A percentile compares a stretch with the other conserved stretches of the same genome.
phyloP scores from a whole-genome alignment of 495 filamentous ascomycete genomes.

The Umbilicaria muhlenbergii region DNA sequence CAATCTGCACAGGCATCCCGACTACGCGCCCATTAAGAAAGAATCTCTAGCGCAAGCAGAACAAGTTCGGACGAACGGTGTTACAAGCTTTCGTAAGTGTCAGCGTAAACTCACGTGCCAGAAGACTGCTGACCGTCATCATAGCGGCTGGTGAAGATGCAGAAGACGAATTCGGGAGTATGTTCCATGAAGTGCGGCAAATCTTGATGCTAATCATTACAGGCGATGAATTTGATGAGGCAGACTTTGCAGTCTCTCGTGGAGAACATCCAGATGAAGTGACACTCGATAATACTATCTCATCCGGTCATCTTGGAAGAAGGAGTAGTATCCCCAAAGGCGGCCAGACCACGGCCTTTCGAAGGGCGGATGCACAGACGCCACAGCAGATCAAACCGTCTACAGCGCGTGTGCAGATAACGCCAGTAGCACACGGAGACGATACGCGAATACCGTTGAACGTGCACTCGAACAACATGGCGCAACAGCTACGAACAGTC shows the following conservation, averaged over 20 bases:
- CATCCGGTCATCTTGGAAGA: conserved; percentile 1
- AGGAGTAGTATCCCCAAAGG: background rate
- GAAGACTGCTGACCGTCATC: too few relatives aligned
- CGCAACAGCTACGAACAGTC: background rate
- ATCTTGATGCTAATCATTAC: background rate
- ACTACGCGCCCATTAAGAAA: conserved; percentile 50
- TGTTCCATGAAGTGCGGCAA: conserved; percentile 8
- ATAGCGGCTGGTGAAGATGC: conserved; percentile 20
- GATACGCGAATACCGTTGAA: conserved; percentile 2
- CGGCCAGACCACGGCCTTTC: background rate
- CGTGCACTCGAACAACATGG: background rate
- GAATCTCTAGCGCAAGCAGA: conserved; percentile 27
- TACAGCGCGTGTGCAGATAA: background rate
- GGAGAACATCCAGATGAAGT: conserved; percentile 53
- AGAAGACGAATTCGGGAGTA: conserved; percentile 60
- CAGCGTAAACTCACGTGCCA: too few relatives aligned
- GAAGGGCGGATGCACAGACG: background rate
- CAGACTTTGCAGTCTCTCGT: conserved; percentile 45
- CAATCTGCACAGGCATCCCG: conserved; percentile 65
- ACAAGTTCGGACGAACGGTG: conserved; percentile 3
- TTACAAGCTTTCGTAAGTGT: too few relatives aligned
- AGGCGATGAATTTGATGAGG: conserved; percentile 52
- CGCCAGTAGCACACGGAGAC: background rate
- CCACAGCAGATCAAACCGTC: background rate
- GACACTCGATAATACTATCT: conserved; percentile 14